A percentile compares a stretch with the other conserved stretches of the same genome.
Conservation (phyloP, 345 rosid genomes). For the Camelina neglecta region DNA sequence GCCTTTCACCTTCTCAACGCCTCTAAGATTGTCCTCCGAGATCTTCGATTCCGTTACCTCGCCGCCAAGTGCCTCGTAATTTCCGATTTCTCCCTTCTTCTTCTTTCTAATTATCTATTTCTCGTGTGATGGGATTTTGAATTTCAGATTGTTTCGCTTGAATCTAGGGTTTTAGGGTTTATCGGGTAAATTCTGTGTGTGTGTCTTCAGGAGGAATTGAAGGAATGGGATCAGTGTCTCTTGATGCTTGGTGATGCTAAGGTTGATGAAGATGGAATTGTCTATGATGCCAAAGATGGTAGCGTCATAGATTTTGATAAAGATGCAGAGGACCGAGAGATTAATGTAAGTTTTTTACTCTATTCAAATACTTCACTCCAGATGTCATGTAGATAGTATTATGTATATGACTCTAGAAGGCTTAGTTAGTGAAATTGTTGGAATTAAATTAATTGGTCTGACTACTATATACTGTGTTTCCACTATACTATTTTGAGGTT, state of each 20-base stretch:
- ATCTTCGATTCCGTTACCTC: slow-evolving; percentile 97
- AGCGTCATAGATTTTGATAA: slow-evolving; percentile 73
- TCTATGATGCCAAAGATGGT: slow-evolving; percentile 68
- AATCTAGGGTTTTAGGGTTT: slow-evolving; percentile 35
- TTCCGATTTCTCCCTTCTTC: not conserved
- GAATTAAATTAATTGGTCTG: not conserved
- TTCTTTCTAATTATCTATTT: not conserved
- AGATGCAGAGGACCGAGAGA: slow-evolving; percentile 95
- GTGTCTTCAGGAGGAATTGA: slow-evolving; percentile 77
- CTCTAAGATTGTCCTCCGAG: slow-evolving; percentile 87
- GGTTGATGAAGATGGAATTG: slow-evolving; percentile 86
- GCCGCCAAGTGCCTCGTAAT: slow-evolving; percentile 93
- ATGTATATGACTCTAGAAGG: not conserved
- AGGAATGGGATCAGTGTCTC: slow-evolving; percentile 97
- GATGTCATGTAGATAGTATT: not conserved
- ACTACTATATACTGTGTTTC: not conserved
- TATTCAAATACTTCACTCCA: not conserved
- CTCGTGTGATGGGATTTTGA: not conserved
- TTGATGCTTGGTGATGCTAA: slow-evolving; percentile 86
- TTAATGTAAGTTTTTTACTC: slow-evolving; percentile 59
- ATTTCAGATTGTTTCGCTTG: not conserved
- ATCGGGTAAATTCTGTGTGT: not conserved
- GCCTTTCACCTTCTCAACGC: slow-evolving; percentile 93
- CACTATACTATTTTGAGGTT: not conserved
- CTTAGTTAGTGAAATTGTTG: not conserved